Conservation (phyloP, 2,329 filamentous ascomycete genomes). For the Microdochium trichocladiopsis region DNA sequence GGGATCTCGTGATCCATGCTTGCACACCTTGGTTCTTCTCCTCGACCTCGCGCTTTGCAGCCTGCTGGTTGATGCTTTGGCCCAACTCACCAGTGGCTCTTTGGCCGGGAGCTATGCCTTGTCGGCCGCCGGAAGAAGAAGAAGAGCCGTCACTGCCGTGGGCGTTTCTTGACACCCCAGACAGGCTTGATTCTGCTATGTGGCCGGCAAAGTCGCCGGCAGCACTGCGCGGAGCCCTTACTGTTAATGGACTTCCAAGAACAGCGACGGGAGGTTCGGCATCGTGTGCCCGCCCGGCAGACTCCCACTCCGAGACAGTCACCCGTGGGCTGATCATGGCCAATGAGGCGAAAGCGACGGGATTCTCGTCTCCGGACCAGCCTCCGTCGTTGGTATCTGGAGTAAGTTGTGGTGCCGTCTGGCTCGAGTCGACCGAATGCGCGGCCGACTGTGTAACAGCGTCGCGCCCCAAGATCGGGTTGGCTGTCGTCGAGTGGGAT, state of each 20-base stretch:
- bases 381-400: constrained; percentile 42
- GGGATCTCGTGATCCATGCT: constrained; percentile 35
- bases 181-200: constrained; percentile 8
- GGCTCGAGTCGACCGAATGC: constrained; percentile 19
- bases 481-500: constrained; percentile 6
- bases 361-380: constrained; percentile 42
- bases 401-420: constrained; percentile 33
- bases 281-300: background rate
- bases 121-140: background rate
- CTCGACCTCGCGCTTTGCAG: constrained; percentile 28
- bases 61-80: constrained; percentile 41
- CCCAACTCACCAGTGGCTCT: background rate
- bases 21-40: constrained; percentile 43
- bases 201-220: constrained; percentile 28
- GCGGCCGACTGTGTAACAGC: constrained; percentile 22
- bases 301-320: constrained; percentile 48
- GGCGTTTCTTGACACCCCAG: constrained; percentile 26
- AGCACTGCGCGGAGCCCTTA: constrained; percentile 23
- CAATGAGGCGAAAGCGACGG: constrained; percentile 13
- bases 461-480: constrained; percentile 32
- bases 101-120: background rate
- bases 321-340: constrained; percentile 48
- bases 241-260: constrained; percentile 19
- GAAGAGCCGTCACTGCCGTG: constrained; percentile 30
- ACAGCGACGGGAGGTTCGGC: background rate